These are phyloP conservation scores for Tarenaya hassleriana DNA, from an alignment of 345 rosid genomes.

Conservation along the genomic window DNA sequence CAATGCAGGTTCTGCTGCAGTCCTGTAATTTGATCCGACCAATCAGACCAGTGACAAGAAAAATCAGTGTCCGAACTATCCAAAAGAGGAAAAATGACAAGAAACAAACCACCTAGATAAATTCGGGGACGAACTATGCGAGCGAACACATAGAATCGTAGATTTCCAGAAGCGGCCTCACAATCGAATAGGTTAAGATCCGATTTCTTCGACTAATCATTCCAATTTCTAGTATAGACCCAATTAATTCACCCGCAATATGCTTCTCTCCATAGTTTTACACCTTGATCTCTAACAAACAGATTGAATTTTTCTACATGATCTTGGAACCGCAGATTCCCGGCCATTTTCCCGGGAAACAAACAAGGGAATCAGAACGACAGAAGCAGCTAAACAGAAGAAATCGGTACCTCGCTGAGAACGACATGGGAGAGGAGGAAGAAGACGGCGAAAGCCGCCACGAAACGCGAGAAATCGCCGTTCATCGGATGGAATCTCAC, in stretches of 20 bases:
- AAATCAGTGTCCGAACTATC: conserved; percentile 6
- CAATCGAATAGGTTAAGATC: too few relatives aligned
- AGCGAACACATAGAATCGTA: background rate
- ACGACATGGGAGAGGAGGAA: conserved; percentile 35
- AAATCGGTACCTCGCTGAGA: conserved; percentile 18
- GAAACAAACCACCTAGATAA: background rate
- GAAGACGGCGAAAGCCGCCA: conserved; percentile 27
- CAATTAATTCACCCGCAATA: too few relatives aligned
- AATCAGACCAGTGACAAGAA: conserved; percentile 4
- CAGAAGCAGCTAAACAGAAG: conserved; percentile 14
- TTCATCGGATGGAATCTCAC: conserved; percentile 23
- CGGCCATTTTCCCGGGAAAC: background rate
- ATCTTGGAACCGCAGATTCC: conserved; percentile 7
- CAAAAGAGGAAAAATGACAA: background rate
- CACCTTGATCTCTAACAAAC: conserved; percentile 8
- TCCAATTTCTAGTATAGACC: background rate
- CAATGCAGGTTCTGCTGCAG: conserved; percentile 70
- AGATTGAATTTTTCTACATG: background rate
- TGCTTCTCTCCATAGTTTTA: background rate
- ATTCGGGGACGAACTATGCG: background rate
- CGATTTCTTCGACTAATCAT: background rate
- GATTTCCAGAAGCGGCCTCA: conserved; percentile 41
- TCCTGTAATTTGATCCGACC: conserved; percentile 31
- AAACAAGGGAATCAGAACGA: background rate
- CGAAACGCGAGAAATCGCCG: conserved; percentile 16